phyloP scores from a whole-genome alignment of 805 yeast genomes.

The Lachancea quebecensis region DNA sequence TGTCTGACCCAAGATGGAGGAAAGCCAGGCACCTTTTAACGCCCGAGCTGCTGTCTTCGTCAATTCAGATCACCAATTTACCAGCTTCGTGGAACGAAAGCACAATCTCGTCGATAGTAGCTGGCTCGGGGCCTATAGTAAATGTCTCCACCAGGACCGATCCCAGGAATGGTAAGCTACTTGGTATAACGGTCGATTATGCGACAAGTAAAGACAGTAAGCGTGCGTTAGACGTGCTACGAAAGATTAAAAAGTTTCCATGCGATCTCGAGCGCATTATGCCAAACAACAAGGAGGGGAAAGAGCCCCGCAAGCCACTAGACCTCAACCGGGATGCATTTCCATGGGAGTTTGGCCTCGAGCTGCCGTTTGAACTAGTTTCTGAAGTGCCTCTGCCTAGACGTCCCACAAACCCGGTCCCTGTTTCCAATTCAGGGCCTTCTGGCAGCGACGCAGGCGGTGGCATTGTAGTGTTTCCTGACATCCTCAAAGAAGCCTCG shows the following conservation, averaged over 20 bases:
- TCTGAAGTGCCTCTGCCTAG: slow-evolving; percentile 30
- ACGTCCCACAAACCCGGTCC: slow-evolving; percentile 17
- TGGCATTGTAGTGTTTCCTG: slow-evolving; percentile 35
- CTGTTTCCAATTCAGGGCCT: slow-evolving; percentile 1
- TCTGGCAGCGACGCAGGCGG: neutral
- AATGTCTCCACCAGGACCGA: slow-evolving; percentile 27
- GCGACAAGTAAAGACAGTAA: slow-evolving; percentile 22
- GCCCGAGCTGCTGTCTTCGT: slow-evolving; percentile 26
- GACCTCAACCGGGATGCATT: slow-evolving; percentile 26
- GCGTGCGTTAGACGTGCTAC: slow-evolving; percentile 22
- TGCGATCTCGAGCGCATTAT: slow-evolving; percentile 23
- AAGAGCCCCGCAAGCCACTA: slow-evolving; percentile 10
- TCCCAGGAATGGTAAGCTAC: slow-evolving; percentile 44
- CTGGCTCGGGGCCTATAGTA: slow-evolving; percentile 66
- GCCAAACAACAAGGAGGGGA: slow-evolving; percentile 18
- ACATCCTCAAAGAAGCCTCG: slow-evolving; percentile 46
- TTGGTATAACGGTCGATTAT: slow-evolving; percentile 22
- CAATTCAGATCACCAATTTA: slow-evolving; percentile 35
- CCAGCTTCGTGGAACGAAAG: slow-evolving; percentile 70
- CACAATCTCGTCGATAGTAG: slow-evolving; percentile 54
- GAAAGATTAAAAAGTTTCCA: slow-evolving; percentile 25
- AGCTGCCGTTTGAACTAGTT: slow-evolving; percentile 32
- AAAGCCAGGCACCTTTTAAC: slow-evolving; percentile 28
- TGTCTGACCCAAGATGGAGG: slow-evolving; percentile 31
- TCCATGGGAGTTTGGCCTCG: slow-evolving; percentile 28